Conservation (phyloP, 2,329 filamentous ascomycete genomes). For the Ophiosphaerella korrae region DNA sequence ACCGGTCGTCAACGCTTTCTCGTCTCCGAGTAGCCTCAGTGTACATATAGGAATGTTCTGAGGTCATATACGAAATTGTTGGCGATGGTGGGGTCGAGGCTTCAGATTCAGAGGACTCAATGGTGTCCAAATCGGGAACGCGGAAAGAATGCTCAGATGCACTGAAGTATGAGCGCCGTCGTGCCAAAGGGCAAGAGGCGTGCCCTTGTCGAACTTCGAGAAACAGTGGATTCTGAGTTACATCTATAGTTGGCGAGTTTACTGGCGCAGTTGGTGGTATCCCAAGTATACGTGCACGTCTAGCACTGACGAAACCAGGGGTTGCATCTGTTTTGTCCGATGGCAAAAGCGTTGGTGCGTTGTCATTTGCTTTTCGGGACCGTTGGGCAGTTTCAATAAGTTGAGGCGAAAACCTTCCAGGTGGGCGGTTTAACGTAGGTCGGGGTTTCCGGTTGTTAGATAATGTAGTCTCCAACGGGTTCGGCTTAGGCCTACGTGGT, state of each 20-base stretch:
- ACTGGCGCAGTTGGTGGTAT: slow-evolving; percentile 53
- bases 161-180: slow-evolving; percentile 42
- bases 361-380: slow-evolving; percentile 69
- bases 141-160: slow-evolving; percentile 61
- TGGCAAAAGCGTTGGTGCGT: slow-evolving; percentile 65
- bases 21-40: slow-evolving; percentile 60
- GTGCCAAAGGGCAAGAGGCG: slow-evolving; percentile 32
- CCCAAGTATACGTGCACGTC: slow-evolving; percentile 52
- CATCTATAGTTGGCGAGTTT: slow-evolving; percentile 42
- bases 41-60: slow-evolving; percentile 56
- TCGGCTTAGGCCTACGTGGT: slow-evolving; percentile 33
- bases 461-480: slow-evolving; percentile 35
- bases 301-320: slow-evolving; percentile 50
- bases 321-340: slow-evolving; percentile 75
- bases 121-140: slow-evolving; percentile 65
- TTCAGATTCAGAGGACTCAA: slow-evolving; percentile 65
- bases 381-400: slow-evolving; percentile 80
- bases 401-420: slow-evolving; percentile 72
- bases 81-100: slow-evolving; percentile 54
- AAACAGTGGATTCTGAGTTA: slow-evolving; percentile 41
- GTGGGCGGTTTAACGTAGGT: slow-evolving; percentile 33
- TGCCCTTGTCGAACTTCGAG: slow-evolving; percentile 42
- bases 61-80: slow-evolving; percentile 52
- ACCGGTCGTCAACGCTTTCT: slow-evolving; percentile 75
- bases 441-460: slow-evolving; percentile 25